Conservation (phyloP, 176 grass and related monocot species). For the Poa annua region DNA sequence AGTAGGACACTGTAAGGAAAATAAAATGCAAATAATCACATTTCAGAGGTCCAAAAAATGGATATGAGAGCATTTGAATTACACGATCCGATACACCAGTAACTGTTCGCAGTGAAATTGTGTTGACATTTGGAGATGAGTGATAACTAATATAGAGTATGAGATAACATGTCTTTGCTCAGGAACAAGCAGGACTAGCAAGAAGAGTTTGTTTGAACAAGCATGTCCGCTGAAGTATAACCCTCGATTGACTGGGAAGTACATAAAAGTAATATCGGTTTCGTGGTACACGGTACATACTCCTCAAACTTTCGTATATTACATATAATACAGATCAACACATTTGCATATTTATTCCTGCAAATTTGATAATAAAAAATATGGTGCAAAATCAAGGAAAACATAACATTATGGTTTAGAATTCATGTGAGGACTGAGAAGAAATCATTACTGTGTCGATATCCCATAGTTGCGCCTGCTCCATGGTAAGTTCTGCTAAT, state of each 20-base stretch:
- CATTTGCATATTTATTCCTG: conserved; percentile 17
- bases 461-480: conserved; percentile 55
- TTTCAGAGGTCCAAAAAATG: neutral
- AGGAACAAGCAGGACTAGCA: neutral
- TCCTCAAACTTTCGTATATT: neutral
- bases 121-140: neutral
- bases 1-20: neutral
- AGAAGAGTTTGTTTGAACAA: neutral
- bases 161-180: neutral
- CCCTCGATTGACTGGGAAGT: neutral
- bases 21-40: neutral
- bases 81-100: neutral
- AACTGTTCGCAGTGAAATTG: neutral
- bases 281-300: neutral
- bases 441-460: conserved; percentile 68
- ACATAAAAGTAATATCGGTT: neutral
- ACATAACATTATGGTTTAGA: neutral
- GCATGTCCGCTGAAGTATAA: neutral
- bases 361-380: neutral
- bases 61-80: conserved; percentile 8
- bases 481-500: conserved; percentile 64
- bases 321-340: neutral
- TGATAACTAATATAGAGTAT: neutral
- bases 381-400: conserved; percentile 3
- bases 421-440: conserved; percentile 22